These are phyloP conservation scores for Penicillium nordicum DNA, from an alignment of 2,329 filamentous ascomycete species.

Conservation along the genomic window DNA sequence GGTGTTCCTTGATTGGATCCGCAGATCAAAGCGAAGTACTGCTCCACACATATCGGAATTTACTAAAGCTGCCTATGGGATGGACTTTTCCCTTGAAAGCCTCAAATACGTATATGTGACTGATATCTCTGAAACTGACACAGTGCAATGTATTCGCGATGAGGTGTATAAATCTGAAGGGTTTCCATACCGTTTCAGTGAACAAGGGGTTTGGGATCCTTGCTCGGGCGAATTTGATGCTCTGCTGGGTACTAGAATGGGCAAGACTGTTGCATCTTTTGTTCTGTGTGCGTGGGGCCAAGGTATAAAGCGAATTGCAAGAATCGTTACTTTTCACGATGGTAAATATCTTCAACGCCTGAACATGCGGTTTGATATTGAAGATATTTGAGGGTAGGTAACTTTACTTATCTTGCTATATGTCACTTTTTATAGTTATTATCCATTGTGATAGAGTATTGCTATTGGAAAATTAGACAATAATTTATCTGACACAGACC, in stretches of 20 bases:
- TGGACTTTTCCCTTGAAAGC: neutral
- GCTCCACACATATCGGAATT: constrained; percentile 2
- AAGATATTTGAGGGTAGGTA: neutral
- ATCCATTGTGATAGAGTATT: neutral
- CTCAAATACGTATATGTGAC: neutral
- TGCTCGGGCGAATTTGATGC: neutral
- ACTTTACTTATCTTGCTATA: neutral
- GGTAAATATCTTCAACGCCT: neutral
- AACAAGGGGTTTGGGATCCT: neutral
- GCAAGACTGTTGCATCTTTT: neutral
- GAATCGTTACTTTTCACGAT: neutral
- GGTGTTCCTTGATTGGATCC: constrained; percentile 5
- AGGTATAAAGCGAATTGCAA: neutral
- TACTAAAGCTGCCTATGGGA: constrained; percentile 4
- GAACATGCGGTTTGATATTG: constrained; percentile 7
- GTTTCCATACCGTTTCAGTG: neutral
- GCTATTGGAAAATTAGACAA: neutral
- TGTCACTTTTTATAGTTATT: neutral
- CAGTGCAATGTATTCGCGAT: neutral
- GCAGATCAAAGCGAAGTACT: neutral
- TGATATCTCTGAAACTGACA: neutral
- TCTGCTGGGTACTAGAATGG: neutral
- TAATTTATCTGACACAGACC: neutral
- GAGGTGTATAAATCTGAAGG: neutral
- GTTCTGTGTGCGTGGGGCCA: neutral